Evolutionary conservation across 805 yeast species (phyloP).

Genomic region (Saccharomycopsis schoenii): DNA sequence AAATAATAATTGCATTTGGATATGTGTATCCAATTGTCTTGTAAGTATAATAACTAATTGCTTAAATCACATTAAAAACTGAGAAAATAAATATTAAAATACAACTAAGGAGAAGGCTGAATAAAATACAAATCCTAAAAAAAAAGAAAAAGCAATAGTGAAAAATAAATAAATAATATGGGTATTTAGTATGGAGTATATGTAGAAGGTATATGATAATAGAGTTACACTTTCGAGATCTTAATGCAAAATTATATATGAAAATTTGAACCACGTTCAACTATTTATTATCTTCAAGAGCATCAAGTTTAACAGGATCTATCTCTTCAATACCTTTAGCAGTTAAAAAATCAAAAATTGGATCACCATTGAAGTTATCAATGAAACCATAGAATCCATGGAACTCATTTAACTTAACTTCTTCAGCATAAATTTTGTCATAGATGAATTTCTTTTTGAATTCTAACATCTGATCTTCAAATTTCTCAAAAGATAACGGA

Average conservation of each 20-base stretch:
- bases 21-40: too few relatives aligned
- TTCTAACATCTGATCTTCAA: conserved; percentile 61
- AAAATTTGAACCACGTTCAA: background rate
- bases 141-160: background rate
- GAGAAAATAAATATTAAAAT: background rate
- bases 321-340: conserved; percentile 17
- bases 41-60: too few relatives aligned
- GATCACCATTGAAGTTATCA: conserved; percentile 67
- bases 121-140: background rate
- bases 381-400: conserved; percentile 87
- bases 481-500: conserved; percentile 56
- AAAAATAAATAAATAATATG: too few relatives aligned
- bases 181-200: background rate
- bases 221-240: background rate
- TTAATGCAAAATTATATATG: background rate
- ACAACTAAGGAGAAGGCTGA: background rate
- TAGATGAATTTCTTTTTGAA: conserved; percentile 85
- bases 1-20: background rate
- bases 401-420: conserved; percentile 76
- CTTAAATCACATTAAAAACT: background rate
- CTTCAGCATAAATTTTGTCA: conserved; percentile 87
- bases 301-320: background rate
- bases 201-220: background rate
- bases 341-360: conserved; percentile 43
- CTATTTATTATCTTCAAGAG: background rate